phyloP scores from a whole-genome alignment of 2,329 filamentous ascomycete species.

The Xylaria sp. region DNA sequence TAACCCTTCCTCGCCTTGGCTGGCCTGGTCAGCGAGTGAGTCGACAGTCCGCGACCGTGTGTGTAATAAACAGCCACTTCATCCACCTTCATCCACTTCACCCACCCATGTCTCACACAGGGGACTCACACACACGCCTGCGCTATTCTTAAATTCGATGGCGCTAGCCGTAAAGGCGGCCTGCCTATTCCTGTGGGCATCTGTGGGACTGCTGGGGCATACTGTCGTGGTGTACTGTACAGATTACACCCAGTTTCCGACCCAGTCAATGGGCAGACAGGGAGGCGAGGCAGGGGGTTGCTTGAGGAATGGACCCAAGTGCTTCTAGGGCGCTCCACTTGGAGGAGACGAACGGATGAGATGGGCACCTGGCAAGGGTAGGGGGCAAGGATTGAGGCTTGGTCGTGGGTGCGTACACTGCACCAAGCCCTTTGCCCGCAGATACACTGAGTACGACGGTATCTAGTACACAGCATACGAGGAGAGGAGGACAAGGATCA shows the following conservation, averaged over 20 bases:
- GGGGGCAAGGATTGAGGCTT: conserved; percentile 34
- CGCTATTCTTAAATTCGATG: conserved; percentile 51
- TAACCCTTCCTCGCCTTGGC: conserved; percentile 38
- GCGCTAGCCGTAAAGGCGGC: conserved; percentile 49
- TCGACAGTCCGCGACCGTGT: conserved; percentile 32
- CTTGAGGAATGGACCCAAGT: conserved; percentile 47
- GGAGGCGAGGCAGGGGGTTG: conserved; percentile 26
- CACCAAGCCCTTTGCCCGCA: conserved; percentile 52
- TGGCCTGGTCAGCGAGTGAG: conserved; percentile 34
- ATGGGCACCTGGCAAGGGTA: conserved; percentile 14
- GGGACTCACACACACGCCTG: conserved; percentile 46
- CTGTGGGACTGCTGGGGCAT: conserved; percentile 13
- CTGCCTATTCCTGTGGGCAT: conserved; percentile 36
- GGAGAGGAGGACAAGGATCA: conserved; percentile 59
- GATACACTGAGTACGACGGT: conserved; percentile 34
- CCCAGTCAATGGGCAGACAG: conserved; percentile 17
- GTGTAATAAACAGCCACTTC: conserved; percentile 42
- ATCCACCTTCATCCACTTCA: conserved; percentile 37
- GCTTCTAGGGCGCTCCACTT: conserved; percentile 46
- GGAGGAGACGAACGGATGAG: conserved; percentile 35
- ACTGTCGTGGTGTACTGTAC: conserved; percentile 10
- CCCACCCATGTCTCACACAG: conserved; percentile 47
- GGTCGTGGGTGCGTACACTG: conserved; percentile 35
- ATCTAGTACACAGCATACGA: conserved; percentile 52
- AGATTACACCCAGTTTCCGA: conserved; percentile 6